These are phyloP conservation scores for Bromus sterilis DNA, from an alignment of 176 grass and related monocot species.

Conservation along the genomic window DNA sequence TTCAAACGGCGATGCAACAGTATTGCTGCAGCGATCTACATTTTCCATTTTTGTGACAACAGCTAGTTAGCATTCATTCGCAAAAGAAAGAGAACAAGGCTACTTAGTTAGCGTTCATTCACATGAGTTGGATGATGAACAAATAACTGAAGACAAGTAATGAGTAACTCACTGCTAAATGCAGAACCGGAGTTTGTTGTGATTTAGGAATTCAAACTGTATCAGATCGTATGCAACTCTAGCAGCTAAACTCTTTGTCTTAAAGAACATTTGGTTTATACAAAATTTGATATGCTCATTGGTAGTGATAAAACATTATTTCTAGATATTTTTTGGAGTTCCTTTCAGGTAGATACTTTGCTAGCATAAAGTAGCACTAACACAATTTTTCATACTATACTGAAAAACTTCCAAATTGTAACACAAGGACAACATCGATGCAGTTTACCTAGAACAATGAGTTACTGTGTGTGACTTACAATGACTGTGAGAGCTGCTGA, in stretches of 20 bases:
- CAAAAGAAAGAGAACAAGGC: neutral
- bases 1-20: neutral
- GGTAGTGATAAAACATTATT: neutral
- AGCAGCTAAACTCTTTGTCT: neutral
- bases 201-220: neutral
- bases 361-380: neutral
- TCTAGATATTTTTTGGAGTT: neutral
- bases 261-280: neutral
- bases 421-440: conserved; percentile 1
- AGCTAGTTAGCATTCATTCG: neutral
- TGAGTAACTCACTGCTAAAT: neutral
- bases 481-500: conserved; percentile 61
- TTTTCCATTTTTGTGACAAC: neutral
- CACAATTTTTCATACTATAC: neutral
- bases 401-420: neutral
- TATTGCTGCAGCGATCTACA: neutral
- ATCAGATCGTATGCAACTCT: neutral
- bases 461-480: conserved; percentile 46
- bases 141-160: neutral
- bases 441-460: conserved; percentile 12
- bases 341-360: neutral
- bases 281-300: neutral
- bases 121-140: neutral
- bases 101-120: neutral
- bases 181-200: neutral